A percentile compares a stretch with the other conserved stretches of the same genome.
These are phyloP conservation scores for Lathyrus sativus DNA, from an alignment of 306 rosid species.

Conservation along the genomic window DNA sequence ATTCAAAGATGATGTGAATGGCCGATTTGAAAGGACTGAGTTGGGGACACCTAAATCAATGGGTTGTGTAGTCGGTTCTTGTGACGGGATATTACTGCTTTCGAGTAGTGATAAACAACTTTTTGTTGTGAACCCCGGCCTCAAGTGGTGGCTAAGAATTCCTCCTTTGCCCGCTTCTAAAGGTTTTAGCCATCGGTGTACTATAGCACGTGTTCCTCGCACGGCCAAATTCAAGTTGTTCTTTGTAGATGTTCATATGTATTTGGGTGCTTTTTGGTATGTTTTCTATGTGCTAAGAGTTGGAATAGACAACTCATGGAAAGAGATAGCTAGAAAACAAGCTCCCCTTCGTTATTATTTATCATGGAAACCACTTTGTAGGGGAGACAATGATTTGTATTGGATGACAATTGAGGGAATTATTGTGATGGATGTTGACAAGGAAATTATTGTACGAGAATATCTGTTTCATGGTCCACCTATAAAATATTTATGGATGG, in stretches of 20 bases:
- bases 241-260: background rate
- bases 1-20: background rate
- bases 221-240: background rate
- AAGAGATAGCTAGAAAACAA: background rate
- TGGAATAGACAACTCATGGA: constrained; percentile 12
- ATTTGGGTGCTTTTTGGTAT: background rate
- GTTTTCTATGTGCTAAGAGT: background rate
- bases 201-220: background rate
- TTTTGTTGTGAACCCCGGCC: background rate
- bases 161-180: background rate
- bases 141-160: background rate
- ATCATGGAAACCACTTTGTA: background rate
- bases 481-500: background rate
- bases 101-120: background rate
- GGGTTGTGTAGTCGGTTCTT: background rate
- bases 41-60: background rate
- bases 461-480: background rate
- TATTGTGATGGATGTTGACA: constrained; percentile 3
- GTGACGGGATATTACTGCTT: background rate
- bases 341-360: background rate
- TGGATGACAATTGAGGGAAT: background rate
- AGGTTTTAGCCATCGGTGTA: background rate
- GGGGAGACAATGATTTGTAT: background rate
- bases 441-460: background rate
- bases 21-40: background rate